Evolutionary conservation across 2,329 filamentous ascomycete species (phyloP).

Genomic region (Colletotrichum spinosum): DNA sequence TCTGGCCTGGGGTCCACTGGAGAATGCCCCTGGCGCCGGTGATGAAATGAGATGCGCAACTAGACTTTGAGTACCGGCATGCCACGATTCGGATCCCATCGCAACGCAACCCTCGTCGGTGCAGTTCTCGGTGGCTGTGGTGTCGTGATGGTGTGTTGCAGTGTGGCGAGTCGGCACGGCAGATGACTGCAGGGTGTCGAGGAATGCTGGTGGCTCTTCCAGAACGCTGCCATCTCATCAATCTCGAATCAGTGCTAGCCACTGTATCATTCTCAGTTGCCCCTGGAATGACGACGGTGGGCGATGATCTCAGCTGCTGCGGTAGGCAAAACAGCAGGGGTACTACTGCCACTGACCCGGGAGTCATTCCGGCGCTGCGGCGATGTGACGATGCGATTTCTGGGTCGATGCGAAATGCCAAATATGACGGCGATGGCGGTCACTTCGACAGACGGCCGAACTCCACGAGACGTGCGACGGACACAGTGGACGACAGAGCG

Average conservation of each 20-base stretch:
- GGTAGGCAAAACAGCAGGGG: slow-evolving; percentile 18
- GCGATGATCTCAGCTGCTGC: background rate
- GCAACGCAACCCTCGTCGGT: too few species aligned
- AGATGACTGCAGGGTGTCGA: slow-evolving; percentile 5
- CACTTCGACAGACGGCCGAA: too few species aligned
- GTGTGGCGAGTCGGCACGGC: slow-evolving; percentile 1
- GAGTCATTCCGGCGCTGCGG: slow-evolving; percentile 15
- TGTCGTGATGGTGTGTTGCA: background rate
- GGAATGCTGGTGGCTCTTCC: slow-evolving; percentile 32
- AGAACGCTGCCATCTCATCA: slow-evolving; percentile 20
- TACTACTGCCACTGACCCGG: background rate
- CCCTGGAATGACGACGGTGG: slow-evolving; percentile 24
- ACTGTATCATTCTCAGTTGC: slow-evolving; percentile 1
- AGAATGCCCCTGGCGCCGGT: slow-evolving; percentile 6
- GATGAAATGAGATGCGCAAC: slow-evolving; percentile 9
- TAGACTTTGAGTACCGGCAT: slow-evolving; percentile 32
- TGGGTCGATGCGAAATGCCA: slow-evolving; percentile 11
- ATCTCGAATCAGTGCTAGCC: background rate
- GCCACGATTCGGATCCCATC: slow-evolving; percentile 11
- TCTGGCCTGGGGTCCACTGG: background rate
- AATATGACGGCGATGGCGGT: slow-evolving; percentile 12
- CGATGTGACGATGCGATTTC: background rate
- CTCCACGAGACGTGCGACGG: too few species aligned
- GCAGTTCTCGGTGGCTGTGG: too few species aligned
- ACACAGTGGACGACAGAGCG: background rate